Base-by-base conservation (phyloP, 176 grass and related monocot species). In the Tillandsia fasciculata region DNA sequence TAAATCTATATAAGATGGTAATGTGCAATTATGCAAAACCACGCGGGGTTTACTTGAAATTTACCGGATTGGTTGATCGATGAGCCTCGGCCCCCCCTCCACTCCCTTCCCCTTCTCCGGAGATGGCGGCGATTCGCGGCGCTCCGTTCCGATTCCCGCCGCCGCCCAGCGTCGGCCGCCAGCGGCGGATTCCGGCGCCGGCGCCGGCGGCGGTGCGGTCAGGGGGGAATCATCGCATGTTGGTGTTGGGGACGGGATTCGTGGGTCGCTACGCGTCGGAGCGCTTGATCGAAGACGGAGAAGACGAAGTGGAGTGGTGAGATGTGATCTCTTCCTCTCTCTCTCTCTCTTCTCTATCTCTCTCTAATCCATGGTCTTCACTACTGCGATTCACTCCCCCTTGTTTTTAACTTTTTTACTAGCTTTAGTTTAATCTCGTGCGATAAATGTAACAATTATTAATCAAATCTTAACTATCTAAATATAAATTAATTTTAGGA, bases 241-340 rank as follows among this genome's bases (percentile, higher is more conserved):
- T 96, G 26, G 72, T 87, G 64, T 80, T 96, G 17, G 91, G 91
- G 50, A 78, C 77, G 9, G 91, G 91, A 3, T 96, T 90, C 58
- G 91, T 90, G 20, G 91, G 87, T 57, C 81, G 79, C 76, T 80
- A 96, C 70, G 77, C 87, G 26, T 90, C 87, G 1, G 27, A 78
- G 29, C 79, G 70, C 23, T 76, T 96, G 66, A 56, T 90, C 9
- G 33, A 74, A 47, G 63, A 87, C 33, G 33, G 8, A 42, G 33
- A 42, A 42, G 33, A 1, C 5, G 33, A 42, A 42, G 5, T 7
- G 22, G 87, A 84, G 73, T 96, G 91, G 87, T 87, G 76, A 52
- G 15, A 28, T 29, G 11, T 52, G 12, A 65, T 58, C 10, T 3
- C 11, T 13, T 63, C 59, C 11, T 9, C 61, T 50, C 10, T 28